Conservation (phyloP, 305 asterid species). For the Solanum chacoense region DNA sequence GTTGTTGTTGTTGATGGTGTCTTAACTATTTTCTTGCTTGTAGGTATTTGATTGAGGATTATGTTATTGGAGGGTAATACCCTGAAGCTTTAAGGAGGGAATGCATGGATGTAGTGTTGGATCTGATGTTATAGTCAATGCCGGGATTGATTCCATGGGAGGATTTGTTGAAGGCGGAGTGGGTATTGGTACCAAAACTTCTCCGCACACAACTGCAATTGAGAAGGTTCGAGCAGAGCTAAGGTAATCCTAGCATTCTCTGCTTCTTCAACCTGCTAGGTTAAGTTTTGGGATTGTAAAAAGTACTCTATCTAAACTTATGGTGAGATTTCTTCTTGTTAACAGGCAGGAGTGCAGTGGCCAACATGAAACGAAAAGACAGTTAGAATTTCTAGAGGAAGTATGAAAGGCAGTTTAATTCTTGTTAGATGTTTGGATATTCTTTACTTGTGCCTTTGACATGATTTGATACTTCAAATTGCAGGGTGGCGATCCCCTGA, state of each 20-base stretch:
- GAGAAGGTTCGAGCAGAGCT: conserved; percentile 55
- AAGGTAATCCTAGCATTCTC: conserved; percentile 29
- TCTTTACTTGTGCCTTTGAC: not conserved
- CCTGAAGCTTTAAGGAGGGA: not conserved
- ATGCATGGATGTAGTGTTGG: conserved; percentile 10
- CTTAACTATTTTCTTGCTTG: not conserved
- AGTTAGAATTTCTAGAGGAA: conserved; percentile 22
- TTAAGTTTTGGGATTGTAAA: not conserved
- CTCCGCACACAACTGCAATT: conserved; percentile 44
- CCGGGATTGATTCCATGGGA: conserved; percentile 76
- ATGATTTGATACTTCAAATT: not conserved
- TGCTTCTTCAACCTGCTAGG: not conserved
- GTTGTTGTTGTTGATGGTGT: not conserved
- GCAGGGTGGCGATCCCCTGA: conserved; percentile 25
- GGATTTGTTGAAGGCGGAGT: conserved; percentile 63
- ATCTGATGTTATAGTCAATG: conserved; percentile 22
- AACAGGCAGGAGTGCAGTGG: conserved; percentile 18
- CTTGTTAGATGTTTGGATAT: not conserved
- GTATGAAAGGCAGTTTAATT: conserved; percentile 4
- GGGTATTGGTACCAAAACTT: conserved; percentile 45
- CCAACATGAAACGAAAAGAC: conserved; percentile 11
- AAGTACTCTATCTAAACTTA: not conserved
- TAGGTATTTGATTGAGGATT: not conserved
- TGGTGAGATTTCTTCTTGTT: not conserved
- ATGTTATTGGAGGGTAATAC: conserved; percentile 1